phyloP scores from a whole-genome alignment of 164 flowering plant species.

The Tinospora cordifolia region DNA sequence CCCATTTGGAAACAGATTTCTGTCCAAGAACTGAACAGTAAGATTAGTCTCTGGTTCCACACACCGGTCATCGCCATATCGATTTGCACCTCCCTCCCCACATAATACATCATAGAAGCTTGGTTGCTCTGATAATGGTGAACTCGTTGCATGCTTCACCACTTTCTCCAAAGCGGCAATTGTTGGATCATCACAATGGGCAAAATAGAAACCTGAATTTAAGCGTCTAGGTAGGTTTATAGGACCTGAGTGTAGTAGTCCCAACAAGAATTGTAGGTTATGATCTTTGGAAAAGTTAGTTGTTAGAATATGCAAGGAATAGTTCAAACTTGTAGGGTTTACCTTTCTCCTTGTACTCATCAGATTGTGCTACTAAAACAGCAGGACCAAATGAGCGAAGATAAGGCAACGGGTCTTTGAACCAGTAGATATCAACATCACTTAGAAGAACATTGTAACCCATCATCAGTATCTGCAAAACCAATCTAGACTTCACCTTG shows the following conservation, averaged over 20 bases:
- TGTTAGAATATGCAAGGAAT: not conserved
- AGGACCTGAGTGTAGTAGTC: slow-evolving; percentile 40
- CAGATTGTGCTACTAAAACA: slow-evolving; percentile 81
- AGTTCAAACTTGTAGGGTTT: slow-evolving; percentile 5
- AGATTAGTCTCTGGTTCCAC: slow-evolving; percentile 75
- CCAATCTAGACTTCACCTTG: slow-evolving; percentile 83
- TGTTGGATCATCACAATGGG: slow-evolving; percentile 56
- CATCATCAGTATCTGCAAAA: slow-evolving; percentile 70
- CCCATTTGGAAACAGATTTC: slow-evolving; percentile 87
- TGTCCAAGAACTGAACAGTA: slow-evolving; percentile 65
- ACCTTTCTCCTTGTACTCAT: slow-evolving; percentile 79
- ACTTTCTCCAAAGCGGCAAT: slow-evolving; percentile 79
- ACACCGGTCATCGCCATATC: slow-evolving; percentile 60
- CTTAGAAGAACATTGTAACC: slow-evolving; percentile 88
- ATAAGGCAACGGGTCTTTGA: slow-evolving; percentile 60
- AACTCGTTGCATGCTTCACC: slow-evolving; percentile 77
- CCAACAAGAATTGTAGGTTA: not conserved
- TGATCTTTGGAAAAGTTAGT: not conserved
- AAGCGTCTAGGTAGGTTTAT: slow-evolving; percentile 79
- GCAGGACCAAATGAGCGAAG: slow-evolving; percentile 69
- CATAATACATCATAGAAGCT: slow-evolving; percentile 90
- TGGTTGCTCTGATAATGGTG: slow-evolving; percentile 86
- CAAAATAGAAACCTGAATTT: slow-evolving; percentile 95
- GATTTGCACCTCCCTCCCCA: slow-evolving; percentile 66
- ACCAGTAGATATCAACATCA: slow-evolving; percentile 95